Percentiles rank a stretch among this genome's conserved stretches.
phyloP scores from a whole-genome alignment of 78 protist genomes.

The Acrasis kona region DNA sequence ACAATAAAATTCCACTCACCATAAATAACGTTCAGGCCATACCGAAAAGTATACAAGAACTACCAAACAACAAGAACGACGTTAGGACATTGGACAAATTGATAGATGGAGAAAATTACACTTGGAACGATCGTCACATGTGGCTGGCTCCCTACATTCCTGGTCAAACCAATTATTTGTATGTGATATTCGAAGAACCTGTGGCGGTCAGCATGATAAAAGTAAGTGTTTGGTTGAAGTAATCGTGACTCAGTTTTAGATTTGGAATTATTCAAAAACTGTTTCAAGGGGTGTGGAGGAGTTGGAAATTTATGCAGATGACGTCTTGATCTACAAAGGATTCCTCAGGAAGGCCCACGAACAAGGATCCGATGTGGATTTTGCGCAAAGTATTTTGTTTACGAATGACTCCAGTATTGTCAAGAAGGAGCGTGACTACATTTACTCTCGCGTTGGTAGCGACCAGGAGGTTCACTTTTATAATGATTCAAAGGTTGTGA shows the following conservation, averaged over 20 bases:
- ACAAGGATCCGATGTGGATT: background rate
- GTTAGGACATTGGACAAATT: conserved; percentile 49
- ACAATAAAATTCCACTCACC: background rate
- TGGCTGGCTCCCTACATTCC: conserved; percentile 67
- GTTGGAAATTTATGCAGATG: background rate
- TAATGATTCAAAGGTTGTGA: no score
- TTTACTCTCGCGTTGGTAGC: no score
- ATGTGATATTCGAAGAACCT: conserved; percentile 21
- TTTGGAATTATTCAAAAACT: conserved; percentile 10
- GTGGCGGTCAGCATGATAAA: no score
- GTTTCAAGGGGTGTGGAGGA: background rate
- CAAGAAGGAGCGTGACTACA: no score
- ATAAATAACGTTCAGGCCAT: conserved; percentile 20
- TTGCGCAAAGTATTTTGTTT: conserved; percentile 1
- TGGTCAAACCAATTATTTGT: conserved; percentile 17
- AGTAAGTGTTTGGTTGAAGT: no score
- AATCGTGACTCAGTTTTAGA: conserved; percentile 11
- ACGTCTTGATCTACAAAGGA: background rate
- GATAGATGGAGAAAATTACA: conserved; percentile 41
- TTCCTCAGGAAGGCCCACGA: conserved; percentile 1
- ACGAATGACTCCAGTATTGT: conserved; percentile 8
- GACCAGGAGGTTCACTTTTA: no score
- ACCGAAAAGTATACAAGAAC: conserved; percentile 42
- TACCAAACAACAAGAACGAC: conserved; percentile 24
- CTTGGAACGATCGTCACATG: conserved; percentile 61